A percentile compares a stretch with the other conserved stretches of the same genome.
phyloP scores from a whole-genome alignment of 108 stramenopile species.

The Aurantiochytrium sp. region DNA sequence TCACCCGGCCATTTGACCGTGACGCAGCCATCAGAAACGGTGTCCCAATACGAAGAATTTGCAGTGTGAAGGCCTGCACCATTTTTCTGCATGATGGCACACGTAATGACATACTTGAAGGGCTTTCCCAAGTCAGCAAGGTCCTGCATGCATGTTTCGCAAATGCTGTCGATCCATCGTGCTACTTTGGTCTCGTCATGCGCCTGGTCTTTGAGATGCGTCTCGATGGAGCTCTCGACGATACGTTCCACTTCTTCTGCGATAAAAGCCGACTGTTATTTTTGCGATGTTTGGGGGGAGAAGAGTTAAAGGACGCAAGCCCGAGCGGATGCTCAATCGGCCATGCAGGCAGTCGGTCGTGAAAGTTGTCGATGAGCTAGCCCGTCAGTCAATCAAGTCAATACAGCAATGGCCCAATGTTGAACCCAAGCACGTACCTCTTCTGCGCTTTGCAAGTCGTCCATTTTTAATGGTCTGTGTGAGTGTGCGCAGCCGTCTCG shows the following conservation, averaged over 20 bases:
- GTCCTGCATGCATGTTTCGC: constrained; percentile 6
- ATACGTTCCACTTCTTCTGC: constrained; percentile 22
- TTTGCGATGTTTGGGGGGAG: too few species aligned
- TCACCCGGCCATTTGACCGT: constrained; percentile 17
- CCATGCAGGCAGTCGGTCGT: not conserved
- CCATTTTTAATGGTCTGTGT: not conserved
- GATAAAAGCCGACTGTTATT: not conserved
- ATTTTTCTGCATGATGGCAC: constrained; percentile 25
- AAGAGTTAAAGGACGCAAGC: too few species aligned
- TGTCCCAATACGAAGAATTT: constrained; percentile 6
- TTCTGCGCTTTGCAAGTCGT: not conserved
- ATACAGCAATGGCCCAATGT: too few species aligned
- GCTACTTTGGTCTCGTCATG: constrained; percentile 24
- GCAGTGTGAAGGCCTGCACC: constrained; percentile 25
- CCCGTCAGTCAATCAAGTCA: too few species aligned
- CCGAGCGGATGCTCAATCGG: too few species aligned
- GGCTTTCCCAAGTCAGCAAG: constrained; percentile 21
- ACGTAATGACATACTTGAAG: constrained; percentile 30
- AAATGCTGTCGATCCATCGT: constrained; percentile 23
- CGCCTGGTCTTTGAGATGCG: not conserved
- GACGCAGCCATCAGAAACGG: not conserved
- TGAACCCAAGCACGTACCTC: not conserved
- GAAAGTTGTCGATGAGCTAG: too few species aligned
- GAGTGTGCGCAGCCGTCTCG: too few species aligned
- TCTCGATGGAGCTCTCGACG: not conserved